Base-by-base conservation (phyloP, 202 grass and related monocot genomes). In the Cymbopogon flexuosus region DNA sequence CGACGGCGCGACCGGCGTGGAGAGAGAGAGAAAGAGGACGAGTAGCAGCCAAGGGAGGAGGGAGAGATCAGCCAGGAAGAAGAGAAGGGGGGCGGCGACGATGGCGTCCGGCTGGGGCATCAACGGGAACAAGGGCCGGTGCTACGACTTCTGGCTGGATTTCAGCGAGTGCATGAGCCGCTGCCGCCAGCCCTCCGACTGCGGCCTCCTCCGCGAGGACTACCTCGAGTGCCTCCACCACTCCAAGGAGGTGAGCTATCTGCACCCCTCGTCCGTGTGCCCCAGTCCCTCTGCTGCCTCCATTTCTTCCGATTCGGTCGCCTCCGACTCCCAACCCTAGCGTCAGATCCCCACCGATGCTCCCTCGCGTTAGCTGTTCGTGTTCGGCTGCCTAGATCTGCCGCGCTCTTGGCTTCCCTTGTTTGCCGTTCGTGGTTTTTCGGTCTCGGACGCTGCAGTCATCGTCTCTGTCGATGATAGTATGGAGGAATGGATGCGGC, bases 71-170 rank as follows among this genome's bases (percentile, higher is more conserved):
- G 31, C 2, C 37, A 42, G 8, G 34, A 19, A 27, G 30, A 15
- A 2, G 39, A 15, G 9, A 51, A 18, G 4, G 36, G 6, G 4
- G 36, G 5, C 36, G 36, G 65, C 31, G 37, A 61, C 27, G 62
- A 98, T 98, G 95, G 95, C 95, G 72, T 98, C 95, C 21, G 95
- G 95, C 18, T 98, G 95, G 95, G 95, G 95, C 43, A 98, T 98
- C 85, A 91, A 91, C 75, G 95, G 95, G 27, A 98, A 94, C 92
- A 98, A 98, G 86, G 95, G 95, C 24, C 87, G 95, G 18, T 98
- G 95, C 88, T 98, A 94, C 90, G 95, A 98, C 75, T 97, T 97
- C 91, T 97, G 94, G 94, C 29, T 89, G 71, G 94, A 97, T 5
- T 98, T 98, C 86, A 94, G 95, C 88, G 90, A 94, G 88, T 98